A percentile compares a stretch with the other conserved stretches of the same genome.
phyloP scores from a whole-genome alignment of 768 basidiomycete genomes.

The Pisolithus orientalis region DNA sequence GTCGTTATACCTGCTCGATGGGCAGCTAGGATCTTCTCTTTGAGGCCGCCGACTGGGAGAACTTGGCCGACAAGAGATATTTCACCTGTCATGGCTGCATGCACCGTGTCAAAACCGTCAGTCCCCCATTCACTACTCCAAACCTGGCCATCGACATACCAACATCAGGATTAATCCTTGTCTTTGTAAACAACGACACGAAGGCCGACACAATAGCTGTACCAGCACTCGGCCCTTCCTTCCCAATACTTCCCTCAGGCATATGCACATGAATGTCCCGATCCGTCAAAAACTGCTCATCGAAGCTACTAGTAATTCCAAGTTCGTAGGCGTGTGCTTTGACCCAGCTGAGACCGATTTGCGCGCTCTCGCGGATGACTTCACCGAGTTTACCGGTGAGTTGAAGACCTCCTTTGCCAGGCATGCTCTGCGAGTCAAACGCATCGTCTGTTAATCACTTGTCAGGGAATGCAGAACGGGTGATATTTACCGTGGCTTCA shows the following conservation, averaged over 20 bases:
- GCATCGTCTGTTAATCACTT: conserved; percentile 1
- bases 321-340: conserved; percentile 86
- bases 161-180: conserved; percentile 78
- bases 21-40: conserved; percentile 94
- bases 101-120: no score
- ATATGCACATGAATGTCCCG: conserved; percentile 94
- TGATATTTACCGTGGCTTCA: conserved; percentile 73
- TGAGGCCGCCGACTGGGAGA: conserved; percentile 90
- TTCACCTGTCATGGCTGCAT: conserved; percentile 93
- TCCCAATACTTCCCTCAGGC: conserved; percentile 90
- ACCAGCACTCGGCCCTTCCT: conserved; percentile 96
- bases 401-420: conserved; percentile 88
- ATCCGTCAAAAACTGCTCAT: conserved; percentile 78
- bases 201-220: conserved; percentile 90
- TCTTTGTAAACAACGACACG: conserved; percentile 86
- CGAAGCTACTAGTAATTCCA: conserved; percentile 68
- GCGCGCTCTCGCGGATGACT: conserved; percentile 93
- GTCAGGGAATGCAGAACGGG: not conserved
- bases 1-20: conserved; percentile 96
- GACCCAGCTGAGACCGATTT: conserved; percentile 92
- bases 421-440: conserved; percentile 67
- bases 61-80: conserved; percentile 96
- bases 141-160: conserved; percentile 42
- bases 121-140: not conserved
- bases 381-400: conserved; percentile 97